phyloP scores from a whole-genome alignment of 2,329 filamentous ascomycete species.

The Ceratocystis destructans region DNA sequence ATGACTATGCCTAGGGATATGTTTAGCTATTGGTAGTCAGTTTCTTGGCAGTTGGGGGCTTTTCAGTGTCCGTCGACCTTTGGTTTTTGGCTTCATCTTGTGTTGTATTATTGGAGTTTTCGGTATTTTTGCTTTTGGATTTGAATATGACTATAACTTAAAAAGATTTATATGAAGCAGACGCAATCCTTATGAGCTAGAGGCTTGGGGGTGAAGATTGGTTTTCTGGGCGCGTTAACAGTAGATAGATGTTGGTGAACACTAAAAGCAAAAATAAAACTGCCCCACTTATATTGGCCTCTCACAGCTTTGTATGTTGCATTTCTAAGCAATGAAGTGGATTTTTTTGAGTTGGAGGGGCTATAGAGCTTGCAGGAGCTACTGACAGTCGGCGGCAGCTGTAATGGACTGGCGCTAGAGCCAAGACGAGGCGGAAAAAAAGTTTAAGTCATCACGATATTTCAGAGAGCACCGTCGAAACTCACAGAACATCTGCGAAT shows the following conservation, averaged over 20 bases:
- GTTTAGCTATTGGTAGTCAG: not conserved
- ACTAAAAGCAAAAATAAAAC: not conserved
- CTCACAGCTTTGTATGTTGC: not conserved
- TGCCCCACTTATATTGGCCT: not conserved
- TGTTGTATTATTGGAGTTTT: not conserved
- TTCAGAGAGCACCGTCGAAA: conserved; percentile 11
- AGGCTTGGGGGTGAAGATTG: not conserved
- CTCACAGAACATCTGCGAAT: conserved; percentile 18
- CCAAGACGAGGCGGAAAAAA: conserved; percentile 7
- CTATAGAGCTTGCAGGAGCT: not conserved
- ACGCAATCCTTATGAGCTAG: not conserved
- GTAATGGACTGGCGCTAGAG: not conserved
- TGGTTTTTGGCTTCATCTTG: not conserved
- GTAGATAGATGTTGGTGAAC: not conserved
- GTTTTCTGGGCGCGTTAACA: not conserved
- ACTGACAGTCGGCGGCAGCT: not conserved
- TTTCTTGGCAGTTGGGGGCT: not conserved
- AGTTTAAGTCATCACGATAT: conserved; percentile 17
- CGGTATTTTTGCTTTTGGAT: not conserved
- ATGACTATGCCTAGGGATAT: not conserved
- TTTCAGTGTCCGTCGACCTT: not conserved
- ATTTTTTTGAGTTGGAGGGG: not conserved
- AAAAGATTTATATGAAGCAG: not conserved
- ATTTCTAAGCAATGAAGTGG: conserved; percentile 2
- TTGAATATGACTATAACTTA: not conserved